Evolutionary conservation across 2,329 filamentous ascomycete species (phyloP), one percentile per base, ranked within the genome.

Genomic region (Leptodontidium sp.): DNA sequence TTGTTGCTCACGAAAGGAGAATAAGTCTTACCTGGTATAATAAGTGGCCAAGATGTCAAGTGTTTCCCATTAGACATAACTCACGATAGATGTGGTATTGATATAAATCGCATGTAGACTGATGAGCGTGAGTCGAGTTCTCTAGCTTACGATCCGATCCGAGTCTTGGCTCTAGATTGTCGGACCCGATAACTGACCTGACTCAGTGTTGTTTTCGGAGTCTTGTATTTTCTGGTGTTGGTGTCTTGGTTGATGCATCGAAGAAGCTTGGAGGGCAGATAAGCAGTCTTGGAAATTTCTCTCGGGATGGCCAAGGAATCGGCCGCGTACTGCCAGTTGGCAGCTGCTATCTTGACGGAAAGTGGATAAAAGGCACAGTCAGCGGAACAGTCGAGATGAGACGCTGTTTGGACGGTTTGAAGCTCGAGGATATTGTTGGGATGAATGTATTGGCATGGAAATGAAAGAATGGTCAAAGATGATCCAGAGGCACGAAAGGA

Each of bases 161-260:
- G 38, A 40, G 8, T 40, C 11, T 32, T 14, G 24, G 24, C 12
- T 2, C 15, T 29, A 9, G 15, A 29, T 29, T 26, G 2, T 24
- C 26, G 12, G 3, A 24, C 49, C 21, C n/a, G 11, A 26, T 21
- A 24, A 26, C 7, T 26, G 1, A 7, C 49, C 26, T 52, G n/a
- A 21, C 24, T 11, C 29, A 14, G 50, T n/a, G 26, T n/a, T 55
- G 26, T 29, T 4, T 32, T 4, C 12, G 5, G 5, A 32, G 24
- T 53, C 14, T 53, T 14, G 24, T 15, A 12, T 53, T 40, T 12
- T 21, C 21, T 38, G n/a, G 8, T 21, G 9, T 45, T 59, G 38
- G 21, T 59, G 57, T 59, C 57, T 59, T 59, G 57, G 57, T 26
- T 59, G n/a, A 45, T 45, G 57, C 57, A 43, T 29, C 21, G 12